Conservation (phyloP, 2,329 filamentous ascomycete genomes). For the Tolypocladium amazonense region DNA sequence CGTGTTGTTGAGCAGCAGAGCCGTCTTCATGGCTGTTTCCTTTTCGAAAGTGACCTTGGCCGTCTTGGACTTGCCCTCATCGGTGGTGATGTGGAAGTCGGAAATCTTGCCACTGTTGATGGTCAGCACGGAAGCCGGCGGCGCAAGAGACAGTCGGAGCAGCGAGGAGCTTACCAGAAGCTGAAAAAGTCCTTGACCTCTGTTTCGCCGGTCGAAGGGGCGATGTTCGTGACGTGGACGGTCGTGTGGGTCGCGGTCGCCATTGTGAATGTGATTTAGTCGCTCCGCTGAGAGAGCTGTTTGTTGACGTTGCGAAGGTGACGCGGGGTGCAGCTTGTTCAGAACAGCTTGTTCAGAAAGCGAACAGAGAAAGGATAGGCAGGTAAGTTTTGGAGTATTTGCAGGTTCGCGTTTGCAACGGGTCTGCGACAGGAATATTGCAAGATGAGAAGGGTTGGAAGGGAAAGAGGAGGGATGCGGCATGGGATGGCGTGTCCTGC, state of each 20-base stretch:
- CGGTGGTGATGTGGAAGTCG: slow-evolving; percentile 62
- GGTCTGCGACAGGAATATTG: neutral
- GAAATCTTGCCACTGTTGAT: slow-evolving; percentile 74
- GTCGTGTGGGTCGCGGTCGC: slow-evolving; percentile 7
- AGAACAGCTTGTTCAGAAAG: no score
- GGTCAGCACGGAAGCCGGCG: no score
- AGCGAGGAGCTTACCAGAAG: slow-evolving; percentile 57
- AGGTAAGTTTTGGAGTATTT: neutral
- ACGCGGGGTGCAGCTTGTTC: neutral
- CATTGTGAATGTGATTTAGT: slow-evolving; percentile 5
- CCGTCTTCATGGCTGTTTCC: slow-evolving; percentile 91
- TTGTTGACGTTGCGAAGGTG: neutral
- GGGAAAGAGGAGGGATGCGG: neutral
- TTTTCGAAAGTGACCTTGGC: slow-evolving; percentile 97
- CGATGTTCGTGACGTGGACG: slow-evolving; percentile 86
- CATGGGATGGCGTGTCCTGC: neutral
- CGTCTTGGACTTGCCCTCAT: slow-evolving; percentile 61
- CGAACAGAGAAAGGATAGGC: neutral
- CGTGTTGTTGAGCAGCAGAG: slow-evolving; percentile 92
- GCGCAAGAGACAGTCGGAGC: no score
- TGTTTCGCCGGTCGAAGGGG: slow-evolving; percentile 69
- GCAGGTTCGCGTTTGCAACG: neutral
- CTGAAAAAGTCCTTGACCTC: slow-evolving; percentile 96
- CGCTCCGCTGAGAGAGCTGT: slow-evolving; percentile 1
- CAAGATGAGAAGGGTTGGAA: neutral